A percentile compares a stretch with the other conserved stretches of the same genome.
These are phyloP conservation scores for Elsinoe arachidis DNA, from an alignment of 2,329 filamentous ascomycete genomes.

Conservation along the genomic window DNA sequence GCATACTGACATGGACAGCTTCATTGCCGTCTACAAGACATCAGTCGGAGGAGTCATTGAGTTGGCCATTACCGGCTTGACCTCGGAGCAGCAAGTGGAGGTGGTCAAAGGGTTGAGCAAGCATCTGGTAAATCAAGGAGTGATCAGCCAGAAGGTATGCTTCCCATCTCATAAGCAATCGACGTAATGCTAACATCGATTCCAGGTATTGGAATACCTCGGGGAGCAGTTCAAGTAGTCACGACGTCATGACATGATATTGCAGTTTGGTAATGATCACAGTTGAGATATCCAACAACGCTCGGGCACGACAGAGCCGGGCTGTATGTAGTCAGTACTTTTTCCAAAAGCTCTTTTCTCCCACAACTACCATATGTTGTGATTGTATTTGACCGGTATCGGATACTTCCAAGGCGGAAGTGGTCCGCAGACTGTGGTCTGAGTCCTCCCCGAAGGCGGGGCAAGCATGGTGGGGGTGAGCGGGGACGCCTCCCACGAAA, in stretches of 20 bases:
- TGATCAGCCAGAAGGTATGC: constrained; percentile 45
- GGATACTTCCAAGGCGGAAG: background rate
- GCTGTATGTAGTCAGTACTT: background rate
- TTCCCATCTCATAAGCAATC: background rate
- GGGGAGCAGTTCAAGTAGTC: constrained; percentile 22
- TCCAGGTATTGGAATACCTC: constrained; percentile 24
- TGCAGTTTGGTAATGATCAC: constrained; percentile 2
- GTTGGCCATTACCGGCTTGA: constrained; percentile 80
- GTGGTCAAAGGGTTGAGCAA: constrained; percentile 54
- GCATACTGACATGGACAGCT: constrained; percentile 43
- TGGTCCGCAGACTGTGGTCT: background rate
- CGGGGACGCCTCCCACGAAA: background rate
- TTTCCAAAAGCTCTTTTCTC: background rate
- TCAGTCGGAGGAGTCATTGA: constrained; percentile 83
- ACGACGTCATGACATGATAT: constrained; percentile 10
- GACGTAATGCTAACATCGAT: background rate
- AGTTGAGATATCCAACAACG: constrained; percentile 5
- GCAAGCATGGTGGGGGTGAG: background rate
- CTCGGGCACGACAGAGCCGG: background rate
- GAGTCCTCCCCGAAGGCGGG: constrained; percentile 1
- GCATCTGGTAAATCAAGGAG: constrained; percentile 56
- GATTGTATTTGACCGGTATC: background rate
- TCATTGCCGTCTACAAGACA: constrained; percentile 82
- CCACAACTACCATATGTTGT: background rate
- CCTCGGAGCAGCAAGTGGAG: constrained; percentile 81